Evolutionary conservation across 345 rosid species (phyloP), one percentile per base, ranked within the genome.

Genomic region (Schrenkiella parvula): DNA sequence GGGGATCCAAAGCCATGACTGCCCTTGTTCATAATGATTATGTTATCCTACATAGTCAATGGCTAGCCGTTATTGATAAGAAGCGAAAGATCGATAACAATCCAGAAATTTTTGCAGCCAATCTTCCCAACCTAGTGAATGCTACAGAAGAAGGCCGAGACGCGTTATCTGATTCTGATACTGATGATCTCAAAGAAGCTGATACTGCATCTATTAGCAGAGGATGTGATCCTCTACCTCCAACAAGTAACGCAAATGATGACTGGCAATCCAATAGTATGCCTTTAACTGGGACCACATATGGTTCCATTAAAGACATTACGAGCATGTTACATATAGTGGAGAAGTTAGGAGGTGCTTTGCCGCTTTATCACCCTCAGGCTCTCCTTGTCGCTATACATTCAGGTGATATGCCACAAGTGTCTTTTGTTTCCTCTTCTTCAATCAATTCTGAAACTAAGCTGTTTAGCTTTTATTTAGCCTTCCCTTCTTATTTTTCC

Each of bases 281-380:
- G 41, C 65, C 60, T 66, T 76, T 77, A 51, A 78, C 78, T 51
- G 72, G 38, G 57, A 64, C 73, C 19, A 62, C 79, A 71, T 61
- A 62, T 68, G 70, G 53, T 64, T 82, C 85, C 31, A 42, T 65
- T 51, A 68, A 53, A 43, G 84, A 78, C 66, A 76, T 47, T 38
- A 83, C 88, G 80, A 83, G 83, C 83, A 71, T 93, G 81, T 63
- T 73, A 10, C 87, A 80, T 58, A 61, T 84, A 66, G 84, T 82
- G 34, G 89, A 87, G 70, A 81, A 74, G 70, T 74, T 89, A 38
- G 73, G 78, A 66, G 89, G 88, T 63, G 66, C 82, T 71, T 67
- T 93, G 75, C 96, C 93, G 37, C 74, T 83, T 39, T 83, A 88
- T 83, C 92, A 93, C 62, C 97, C 96, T 15, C 80, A 82, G 78